Evolutionary conservation across 73 alveolate genomes (phyloP).

Genomic region (Breviolum minutum): DNA sequence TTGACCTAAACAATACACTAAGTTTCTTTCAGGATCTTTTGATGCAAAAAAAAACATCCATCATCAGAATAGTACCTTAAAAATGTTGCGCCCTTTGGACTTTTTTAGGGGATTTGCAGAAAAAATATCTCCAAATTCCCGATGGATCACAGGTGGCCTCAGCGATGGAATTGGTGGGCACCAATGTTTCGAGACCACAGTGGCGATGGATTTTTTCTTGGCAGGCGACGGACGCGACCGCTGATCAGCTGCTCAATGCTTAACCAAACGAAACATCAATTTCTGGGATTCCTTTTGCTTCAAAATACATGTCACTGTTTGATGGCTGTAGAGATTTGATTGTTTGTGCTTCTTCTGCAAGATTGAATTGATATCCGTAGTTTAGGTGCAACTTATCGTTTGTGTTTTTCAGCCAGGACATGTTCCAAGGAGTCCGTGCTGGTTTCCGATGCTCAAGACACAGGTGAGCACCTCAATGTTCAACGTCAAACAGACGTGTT

Average conservation of each 20-base stretch:
- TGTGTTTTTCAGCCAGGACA: slow-evolving; percentile 7
- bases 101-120: too few species aligned
- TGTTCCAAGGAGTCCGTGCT: neutral
- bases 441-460: slow-evolving; percentile 11
- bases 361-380: neutral
- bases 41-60: too few species aligned
- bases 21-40: too few species aligned
- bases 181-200: slow-evolving; percentile 9
- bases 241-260: neutral
- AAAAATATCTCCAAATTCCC: neutral
- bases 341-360: too few species aligned
- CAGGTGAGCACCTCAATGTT: neutral
- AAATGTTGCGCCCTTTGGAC: too few species aligned
- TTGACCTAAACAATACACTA: too few species aligned
- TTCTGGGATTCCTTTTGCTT: neutral
- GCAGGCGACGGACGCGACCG: slow-evolving; percentile 6
- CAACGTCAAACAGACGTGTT: too few species aligned
- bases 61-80: too few species aligned
- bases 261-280: neutral
- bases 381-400: too few species aligned
- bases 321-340: too few species aligned
- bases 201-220: slow-evolving; percentile 77
- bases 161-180: slow-evolving; percentile 59
- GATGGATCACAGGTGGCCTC: slow-evolving; percentile 16
- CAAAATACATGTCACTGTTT: too few species aligned